A percentile compares a stretch with the other conserved stretches of the same genome.
Conservation (phyloP, 208 protist species). For the Vickermania ingenoplastis region DNA sequence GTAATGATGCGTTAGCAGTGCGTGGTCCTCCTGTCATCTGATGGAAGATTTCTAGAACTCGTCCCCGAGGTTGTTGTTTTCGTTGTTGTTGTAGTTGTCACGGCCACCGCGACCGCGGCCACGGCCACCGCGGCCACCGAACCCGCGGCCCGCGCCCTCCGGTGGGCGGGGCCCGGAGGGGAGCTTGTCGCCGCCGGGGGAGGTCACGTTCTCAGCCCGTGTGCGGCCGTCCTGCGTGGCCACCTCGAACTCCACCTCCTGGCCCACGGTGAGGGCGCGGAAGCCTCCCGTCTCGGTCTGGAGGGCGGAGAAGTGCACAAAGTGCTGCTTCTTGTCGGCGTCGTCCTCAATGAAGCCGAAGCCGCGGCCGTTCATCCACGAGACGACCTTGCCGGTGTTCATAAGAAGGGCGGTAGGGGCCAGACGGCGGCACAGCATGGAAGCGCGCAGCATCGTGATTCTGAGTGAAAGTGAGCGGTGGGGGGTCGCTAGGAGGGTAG, state of each 20-base stretch:
- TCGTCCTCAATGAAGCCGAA: conserved; percentile 89
- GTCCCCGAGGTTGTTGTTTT: conserved; percentile 48
- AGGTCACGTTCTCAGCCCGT: conserved; percentile 83
- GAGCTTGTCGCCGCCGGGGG: conserved; percentile 65
- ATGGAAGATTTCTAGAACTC: conserved; percentile 71
- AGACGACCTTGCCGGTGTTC: conserved; percentile 84
- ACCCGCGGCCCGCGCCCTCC: conserved; percentile 23
- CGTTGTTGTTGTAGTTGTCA: conserved; percentile 34
- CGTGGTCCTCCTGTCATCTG: no score
- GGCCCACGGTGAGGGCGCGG: conserved; percentile 68
- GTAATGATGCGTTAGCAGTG: no score
- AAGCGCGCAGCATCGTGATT: conserved; percentile 81
- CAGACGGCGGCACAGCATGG: conserved; percentile 29
- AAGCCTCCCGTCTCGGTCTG: conserved; percentile 85
- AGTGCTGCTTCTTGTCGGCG: conserved; percentile 86
- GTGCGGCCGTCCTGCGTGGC: conserved; percentile 78
- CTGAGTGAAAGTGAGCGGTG: neutral
- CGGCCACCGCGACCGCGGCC: conserved; percentile 17
- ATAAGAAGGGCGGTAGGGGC: conserved; percentile 49
- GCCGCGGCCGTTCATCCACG: conserved; percentile 82
- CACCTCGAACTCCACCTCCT: conserved; percentile 90
- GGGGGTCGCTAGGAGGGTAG: no score
- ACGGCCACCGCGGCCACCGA: conserved; percentile 27
- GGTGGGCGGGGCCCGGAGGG: conserved; percentile 70
- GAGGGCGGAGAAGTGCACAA: conserved; percentile 87